These are phyloP conservation scores for Fusarium zealandicum DNA, from an alignment of 2,329 filamentous ascomycete species.

Conservation along the genomic window DNA sequence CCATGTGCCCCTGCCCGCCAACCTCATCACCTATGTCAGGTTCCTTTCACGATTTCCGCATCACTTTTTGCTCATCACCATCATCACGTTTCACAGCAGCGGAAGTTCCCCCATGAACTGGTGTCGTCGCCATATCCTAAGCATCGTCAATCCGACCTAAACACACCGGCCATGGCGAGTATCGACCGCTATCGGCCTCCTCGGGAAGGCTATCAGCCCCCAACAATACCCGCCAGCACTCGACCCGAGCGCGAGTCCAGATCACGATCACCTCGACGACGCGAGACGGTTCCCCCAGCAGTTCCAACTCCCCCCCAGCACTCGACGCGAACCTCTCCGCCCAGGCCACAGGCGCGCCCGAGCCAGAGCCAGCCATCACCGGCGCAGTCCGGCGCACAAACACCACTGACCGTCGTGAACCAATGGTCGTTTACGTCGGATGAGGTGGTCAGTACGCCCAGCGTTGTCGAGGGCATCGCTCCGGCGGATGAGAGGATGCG, in stretches of 20 bases:
- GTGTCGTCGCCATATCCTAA: slow-evolving; percentile 19
- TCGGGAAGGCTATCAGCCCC: slow-evolving; percentile 65
- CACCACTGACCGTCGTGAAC: slow-evolving; percentile 49
- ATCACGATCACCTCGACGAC: slow-evolving; percentile 57
- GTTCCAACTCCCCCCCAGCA: slow-evolving; percentile 67
- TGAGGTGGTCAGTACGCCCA: slow-evolving; percentile 83
- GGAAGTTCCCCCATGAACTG: slow-evolving; percentile 37
- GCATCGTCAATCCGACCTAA: slow-evolving; percentile 40
- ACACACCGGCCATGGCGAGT: slow-evolving; percentile 58
- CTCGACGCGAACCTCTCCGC: slow-evolving; percentile 62
- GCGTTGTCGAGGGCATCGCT: slow-evolving; percentile 81
- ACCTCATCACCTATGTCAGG: slow-evolving; percentile 35
- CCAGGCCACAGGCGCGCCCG: slow-evolving; percentile 54
- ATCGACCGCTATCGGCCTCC: slow-evolving; percentile 66
- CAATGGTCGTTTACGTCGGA: slow-evolving; percentile 93
- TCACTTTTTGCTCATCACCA: slow-evolving; percentile 26
- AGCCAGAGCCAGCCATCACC: slow-evolving; percentile 52
- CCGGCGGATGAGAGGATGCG: slow-evolving; percentile 79
- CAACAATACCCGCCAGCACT: slow-evolving; percentile 51
- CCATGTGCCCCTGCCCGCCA: slow-evolving; percentile 30
- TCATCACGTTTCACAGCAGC: slow-evolving; percentile 17
- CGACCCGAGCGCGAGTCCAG: slow-evolving; percentile 55
- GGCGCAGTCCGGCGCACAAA: slow-evolving; percentile 49
- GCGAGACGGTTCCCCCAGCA: slow-evolving; percentile 64
- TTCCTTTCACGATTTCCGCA: slow-evolving; percentile 29